phyloP scores from a whole-genome alignment of 768 basidiomycete genomes.

The Daedalea quercina region DNA sequence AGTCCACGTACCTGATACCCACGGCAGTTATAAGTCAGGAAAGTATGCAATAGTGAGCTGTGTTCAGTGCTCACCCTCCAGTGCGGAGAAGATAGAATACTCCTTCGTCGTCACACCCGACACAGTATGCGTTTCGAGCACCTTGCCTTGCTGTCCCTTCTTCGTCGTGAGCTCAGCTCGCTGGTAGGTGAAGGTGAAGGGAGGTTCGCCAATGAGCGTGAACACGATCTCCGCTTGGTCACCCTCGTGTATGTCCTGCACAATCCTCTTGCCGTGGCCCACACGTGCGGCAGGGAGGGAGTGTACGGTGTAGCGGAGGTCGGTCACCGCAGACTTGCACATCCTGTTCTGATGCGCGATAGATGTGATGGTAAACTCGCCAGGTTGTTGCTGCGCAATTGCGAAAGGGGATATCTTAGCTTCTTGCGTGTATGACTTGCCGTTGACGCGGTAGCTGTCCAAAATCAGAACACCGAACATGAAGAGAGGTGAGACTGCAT shows the following conservation, averaged over 20 bases:
- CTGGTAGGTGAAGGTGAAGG: slow-evolving; percentile 95
- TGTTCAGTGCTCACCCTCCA: slow-evolving; percentile 61
- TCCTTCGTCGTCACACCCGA: slow-evolving; percentile 66
- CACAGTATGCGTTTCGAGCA: slow-evolving; percentile 90
- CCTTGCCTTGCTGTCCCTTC: slow-evolving; percentile 68
- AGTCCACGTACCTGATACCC: slow-evolving; percentile 75
- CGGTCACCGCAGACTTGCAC: slow-evolving; percentile 79
- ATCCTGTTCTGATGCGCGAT: slow-evolving; percentile 91
- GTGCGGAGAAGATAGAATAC: slow-evolving; percentile 88
- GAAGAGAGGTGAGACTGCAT: slow-evolving; percentile 15
- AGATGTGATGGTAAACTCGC: slow-evolving; percentile 79
- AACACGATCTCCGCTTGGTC: slow-evolving; percentile 94
- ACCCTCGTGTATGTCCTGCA: slow-evolving; percentile 89
- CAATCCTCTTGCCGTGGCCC: slow-evolving; percentile 72
- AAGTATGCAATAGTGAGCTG: neutral
- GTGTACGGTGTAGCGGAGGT: slow-evolving; percentile 70
- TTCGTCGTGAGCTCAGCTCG: slow-evolving; percentile 63
- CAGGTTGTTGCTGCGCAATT: slow-evolving; percentile 73
- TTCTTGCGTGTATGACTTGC: slow-evolving; percentile 65
- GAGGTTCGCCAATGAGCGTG: slow-evolving; percentile 83
- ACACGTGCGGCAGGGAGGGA: slow-evolving; percentile 85
- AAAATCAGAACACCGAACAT: neutral
- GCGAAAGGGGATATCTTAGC: slow-evolving; percentile 80
- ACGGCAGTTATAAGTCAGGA: neutral
- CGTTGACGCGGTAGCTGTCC: slow-evolving; percentile 73